Base-by-base conservation (phyloP, 2,329 filamentous ascomycete species). In the Talaromyces sp. region DNA sequence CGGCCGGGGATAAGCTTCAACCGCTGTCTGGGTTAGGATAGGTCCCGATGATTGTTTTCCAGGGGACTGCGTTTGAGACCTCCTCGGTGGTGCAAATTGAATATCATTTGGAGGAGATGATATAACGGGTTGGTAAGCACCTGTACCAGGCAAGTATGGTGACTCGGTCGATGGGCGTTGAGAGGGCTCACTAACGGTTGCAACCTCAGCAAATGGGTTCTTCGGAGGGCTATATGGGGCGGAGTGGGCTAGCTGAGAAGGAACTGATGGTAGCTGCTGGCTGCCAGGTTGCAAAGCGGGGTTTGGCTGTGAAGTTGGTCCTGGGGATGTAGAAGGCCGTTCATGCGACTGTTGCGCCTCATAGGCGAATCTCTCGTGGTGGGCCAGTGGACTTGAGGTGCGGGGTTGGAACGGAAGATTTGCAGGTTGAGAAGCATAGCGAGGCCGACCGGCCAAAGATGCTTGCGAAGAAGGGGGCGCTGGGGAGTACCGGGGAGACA, bases 331-430 rank as follows among this genome's bases (percentile, higher is more conserved):
- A 27, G 69, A 61, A 10, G 68, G 69, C n/a, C 68, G 66, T 15
- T 65, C 65, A 32, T 68, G 66, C 15, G 67, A 52, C 2, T 66
- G 66, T 30, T 69, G 66, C 1, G 69, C 66, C 49, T 72, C 72
- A 57, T 75, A 74, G 7, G 71, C 73, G 33, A 66, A 65, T 59
- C 74, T 76, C 55, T 76, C 74, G 59, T 79, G 82, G 56, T 82
- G 81, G 33, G 85, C 85, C 17, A 88, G 76, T 17, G 85, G 85
- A 70, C 85, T 88, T n/a, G 85, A 88, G 7, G 85, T 88, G 60
- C 85, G 80, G 19, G 85, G 85, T 49, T 85, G 83, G 70, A 87
- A 88, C 4, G 82, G 78, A 63, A 85, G 77, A 15, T 63, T 65
- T 33, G 71, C 60, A 17, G 71, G 75, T 64, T 72, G 78, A 25